These are phyloP conservation scores for Isatis tinctoria DNA, from an alignment of 345 rosid species.

Conservation along the genomic window DNA sequence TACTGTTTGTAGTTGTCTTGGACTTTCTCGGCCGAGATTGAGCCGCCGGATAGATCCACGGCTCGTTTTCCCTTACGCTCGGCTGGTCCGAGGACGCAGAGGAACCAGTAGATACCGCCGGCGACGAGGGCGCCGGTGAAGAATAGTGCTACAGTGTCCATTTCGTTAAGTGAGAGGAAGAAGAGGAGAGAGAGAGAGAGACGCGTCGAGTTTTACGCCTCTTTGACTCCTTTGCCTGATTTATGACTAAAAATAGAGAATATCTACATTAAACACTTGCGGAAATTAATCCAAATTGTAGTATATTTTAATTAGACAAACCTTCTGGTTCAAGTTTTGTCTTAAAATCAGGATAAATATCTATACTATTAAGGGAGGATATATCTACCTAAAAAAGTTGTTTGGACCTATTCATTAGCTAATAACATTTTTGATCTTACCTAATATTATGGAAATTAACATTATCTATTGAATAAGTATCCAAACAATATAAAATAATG, in stretches of 20 bases:
- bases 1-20: conserved; percentile 78
- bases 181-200: background rate
- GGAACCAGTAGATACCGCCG: conserved; percentile 84
- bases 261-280: background rate
- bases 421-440: too few species aligned
- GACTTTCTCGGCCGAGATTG: conserved; percentile 87
- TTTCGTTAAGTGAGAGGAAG: background rate
- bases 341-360: too few species aligned
- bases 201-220: background rate
- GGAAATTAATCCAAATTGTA: background rate
- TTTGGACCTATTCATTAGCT: too few species aligned
- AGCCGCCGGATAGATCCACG: conserved; percentile 80
- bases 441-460: too few species aligned
- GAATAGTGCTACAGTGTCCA: conserved; percentile 62
- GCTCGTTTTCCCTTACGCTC: conserved; percentile 84
- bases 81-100: conserved; percentile 84
- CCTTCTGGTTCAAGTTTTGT: too few species aligned
- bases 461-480: too few species aligned
- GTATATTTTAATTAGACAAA: too few species aligned
- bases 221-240: background rate
- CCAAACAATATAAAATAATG: too few species aligned
- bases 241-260: background rate
- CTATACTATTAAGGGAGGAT: too few species aligned
- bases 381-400: too few species aligned
- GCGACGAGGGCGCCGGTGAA: conserved; percentile 72